Percentiles rank a stretch among this genome's conserved stretches.
These are phyloP conservation scores for Asterochloris erici DNA, from an alignment of 139 green algal species.

Conservation along the genomic window DNA sequence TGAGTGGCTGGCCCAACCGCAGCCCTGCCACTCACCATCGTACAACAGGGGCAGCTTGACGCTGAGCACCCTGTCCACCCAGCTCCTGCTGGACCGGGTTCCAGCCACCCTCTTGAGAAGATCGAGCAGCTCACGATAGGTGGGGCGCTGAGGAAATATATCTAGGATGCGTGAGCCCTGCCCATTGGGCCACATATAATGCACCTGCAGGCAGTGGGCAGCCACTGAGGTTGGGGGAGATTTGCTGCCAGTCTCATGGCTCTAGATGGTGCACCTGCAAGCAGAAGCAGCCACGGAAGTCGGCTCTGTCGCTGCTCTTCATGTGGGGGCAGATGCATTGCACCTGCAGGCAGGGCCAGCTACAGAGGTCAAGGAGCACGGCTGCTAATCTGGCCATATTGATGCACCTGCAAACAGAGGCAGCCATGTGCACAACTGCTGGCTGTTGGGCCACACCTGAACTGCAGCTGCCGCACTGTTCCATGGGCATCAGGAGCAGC, in stretches of 20 bases:
- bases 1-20: too few species aligned
- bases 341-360: not conserved
- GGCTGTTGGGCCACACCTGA: too few species aligned
- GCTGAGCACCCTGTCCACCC: conserved; percentile 9
- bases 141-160: conserved; percentile 31
- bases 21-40: too few species aligned
- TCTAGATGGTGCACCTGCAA: conserved; percentile 5
- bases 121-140: conserved; percentile 37
- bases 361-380: too few species aligned
- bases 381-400: too few species aligned
- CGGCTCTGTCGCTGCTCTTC: not conserved
- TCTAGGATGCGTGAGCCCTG: conserved; percentile 15
- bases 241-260: not conserved
- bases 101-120: conserved; percentile 32
- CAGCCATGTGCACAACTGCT: too few species aligned
- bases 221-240: not conserved
- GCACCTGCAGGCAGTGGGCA: conserved; percentile 19
- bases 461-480: too few species aligned
- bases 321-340: not conserved
- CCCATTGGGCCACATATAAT: conserved; percentile 31
- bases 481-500: too few species aligned
- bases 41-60: not conserved
- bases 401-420: too few species aligned
- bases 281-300: not conserved
- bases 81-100: conserved; percentile 5